Evolutionary conservation across 2,329 filamentous ascomycete species (phyloP).

Genomic region (Ophiocordyceps sinensis): DNA sequence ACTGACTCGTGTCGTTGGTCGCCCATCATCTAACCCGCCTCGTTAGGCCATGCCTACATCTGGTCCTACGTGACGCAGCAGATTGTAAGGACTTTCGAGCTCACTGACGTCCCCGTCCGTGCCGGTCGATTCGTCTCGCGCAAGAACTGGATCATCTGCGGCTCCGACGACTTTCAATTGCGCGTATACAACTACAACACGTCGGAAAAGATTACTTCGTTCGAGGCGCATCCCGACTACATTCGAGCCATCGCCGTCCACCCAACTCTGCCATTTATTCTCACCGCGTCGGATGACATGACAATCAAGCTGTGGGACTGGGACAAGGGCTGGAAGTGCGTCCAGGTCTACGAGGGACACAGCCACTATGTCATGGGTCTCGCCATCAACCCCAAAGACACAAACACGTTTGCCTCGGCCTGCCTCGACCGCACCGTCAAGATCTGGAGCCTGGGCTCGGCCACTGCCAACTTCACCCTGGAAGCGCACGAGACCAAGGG

Average conservation of each 20-base stretch:
- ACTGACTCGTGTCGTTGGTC: not conserved
- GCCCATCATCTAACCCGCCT: not conserved
- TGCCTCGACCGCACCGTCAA: slow-evolving; percentile 95
- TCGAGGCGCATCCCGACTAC: slow-evolving; percentile 96
- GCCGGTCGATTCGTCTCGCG: slow-evolving; percentile 91
- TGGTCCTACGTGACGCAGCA: slow-evolving; percentile 97
- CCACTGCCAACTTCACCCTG: slow-evolving; percentile 90
- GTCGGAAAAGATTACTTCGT: slow-evolving; percentile 92
- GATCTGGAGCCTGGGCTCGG: slow-evolving; percentile 90
- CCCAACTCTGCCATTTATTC: slow-evolving; percentile 85
- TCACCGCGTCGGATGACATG: slow-evolving; percentile 97
- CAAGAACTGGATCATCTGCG: slow-evolving; percentile 98
- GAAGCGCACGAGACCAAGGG: slow-evolving; percentile 96
- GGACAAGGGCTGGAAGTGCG: slow-evolving; percentile 97
- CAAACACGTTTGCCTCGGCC: slow-evolving; percentile 80
- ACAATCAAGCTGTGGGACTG: slow-evolving; percentile 98
- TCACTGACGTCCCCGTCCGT: slow-evolving; percentile 94
- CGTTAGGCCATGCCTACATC: slow-evolving; percentile 85
- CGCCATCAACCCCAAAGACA: slow-evolving; percentile 95
- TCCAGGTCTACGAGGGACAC: slow-evolving; percentile 93
- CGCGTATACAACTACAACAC: slow-evolving; percentile 99
- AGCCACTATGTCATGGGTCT: slow-evolving; percentile 94
- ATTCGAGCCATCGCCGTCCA: slow-evolving; percentile 95
- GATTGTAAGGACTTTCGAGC: slow-evolving; percentile 96
- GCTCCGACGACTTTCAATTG: slow-evolving; percentile 78